These are phyloP conservation scores for Echinosophora koreensis DNA, from an alignment of 306 rosid genomes.

Conservation along the genomic window DNA sequence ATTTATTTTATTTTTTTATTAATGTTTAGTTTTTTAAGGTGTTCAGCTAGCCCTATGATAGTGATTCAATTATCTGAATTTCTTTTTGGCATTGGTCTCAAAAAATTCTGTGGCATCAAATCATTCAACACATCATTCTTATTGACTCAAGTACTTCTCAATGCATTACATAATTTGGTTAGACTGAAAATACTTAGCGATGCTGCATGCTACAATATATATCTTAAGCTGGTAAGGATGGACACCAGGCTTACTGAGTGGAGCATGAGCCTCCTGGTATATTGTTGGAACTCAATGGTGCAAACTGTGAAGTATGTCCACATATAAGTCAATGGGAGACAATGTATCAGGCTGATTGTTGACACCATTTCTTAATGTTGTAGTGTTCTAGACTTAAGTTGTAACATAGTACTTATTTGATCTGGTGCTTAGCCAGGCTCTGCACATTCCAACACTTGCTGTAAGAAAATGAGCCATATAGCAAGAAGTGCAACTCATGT, in stretches of 20 bases:
- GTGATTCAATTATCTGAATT: background rate
- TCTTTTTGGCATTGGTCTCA: conserved; percentile 1
- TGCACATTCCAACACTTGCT: conserved; percentile 16
- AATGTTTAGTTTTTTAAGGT: conserved; percentile 28
- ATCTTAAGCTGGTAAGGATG: conserved; percentile 21
- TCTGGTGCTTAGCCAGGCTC: background rate
- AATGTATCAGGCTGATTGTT: conserved; percentile 8
- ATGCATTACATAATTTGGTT: background rate
- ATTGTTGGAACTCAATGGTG: conserved; percentile 16
- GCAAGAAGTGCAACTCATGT: conserved; percentile 20
- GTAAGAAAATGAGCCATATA: background rate
- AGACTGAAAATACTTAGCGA: conserved; percentile 16
- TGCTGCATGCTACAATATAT: conserved; percentile 17
- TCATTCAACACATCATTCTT: conserved; percentile 15
- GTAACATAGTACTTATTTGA: conserved; percentile 22
- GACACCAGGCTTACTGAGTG: conserved; percentile 11
- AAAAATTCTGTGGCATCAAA: background rate
- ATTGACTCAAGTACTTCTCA: background rate
- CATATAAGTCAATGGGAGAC: conserved; percentile 16
- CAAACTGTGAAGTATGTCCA: conserved; percentile 15
- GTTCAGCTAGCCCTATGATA: conserved; percentile 1
- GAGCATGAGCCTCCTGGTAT: conserved; percentile 28
- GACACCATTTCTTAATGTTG: conserved; percentile 13
- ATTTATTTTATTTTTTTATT: no score
- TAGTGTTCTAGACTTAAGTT: conserved; percentile 22